Base-by-base conservation (phyloP, 1,284 basidiomycete species). In the Volvariella surrecta region DNA sequence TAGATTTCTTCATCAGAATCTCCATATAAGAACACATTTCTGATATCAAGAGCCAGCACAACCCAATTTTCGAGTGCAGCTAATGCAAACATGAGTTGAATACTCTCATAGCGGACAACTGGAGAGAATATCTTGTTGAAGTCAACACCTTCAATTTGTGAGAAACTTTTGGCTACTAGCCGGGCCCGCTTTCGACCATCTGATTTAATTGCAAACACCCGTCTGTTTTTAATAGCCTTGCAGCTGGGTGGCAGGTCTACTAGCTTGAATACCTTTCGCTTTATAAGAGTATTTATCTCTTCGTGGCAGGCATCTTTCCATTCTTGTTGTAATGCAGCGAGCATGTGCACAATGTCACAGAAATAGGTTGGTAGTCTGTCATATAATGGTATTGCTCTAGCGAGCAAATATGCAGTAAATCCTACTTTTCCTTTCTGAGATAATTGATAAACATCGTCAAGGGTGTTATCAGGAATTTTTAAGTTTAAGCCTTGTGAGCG, bases 11-110 rank as follows among this genome's bases (percentile, higher is more conserved):
- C 57, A 4, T 63, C 52, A 2, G 66, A 51, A n/a, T 54, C 42
- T 2, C 63, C 57, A 54, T 68, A 60, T 0, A 67, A 54, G 47
- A 62, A 71, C 0, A 65, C 64, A 1, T 54, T 56, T 35, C 58
- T 56, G 2, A 70, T 55, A 48, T 73, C 65, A 6, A 67, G 44
- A 13, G 56, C 58, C 15, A 59, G 49, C 15, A 64, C 39, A 15
- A 55, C 47, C 42, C 48, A 50, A 40, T 55, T 45, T 9, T 51
- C 32, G 1, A 20, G 17, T 2, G 57, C 54, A 3, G 57, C 59
- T 1, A 61, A 20, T 0, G 58, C 50, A 2, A 64, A 46, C 1
- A 66, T 39, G 0, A 50, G 37, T 1, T 57, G 37, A 4, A 66
- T 48, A 0, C 59, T 51, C 2, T 50, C 39, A 13, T 56, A 52